A percentile compares a stretch with the other conserved stretches of the same genome.
phyloP scores from a whole-genome alignment of 306 rosid genomes.

The Arachis hypogaea region DNA sequence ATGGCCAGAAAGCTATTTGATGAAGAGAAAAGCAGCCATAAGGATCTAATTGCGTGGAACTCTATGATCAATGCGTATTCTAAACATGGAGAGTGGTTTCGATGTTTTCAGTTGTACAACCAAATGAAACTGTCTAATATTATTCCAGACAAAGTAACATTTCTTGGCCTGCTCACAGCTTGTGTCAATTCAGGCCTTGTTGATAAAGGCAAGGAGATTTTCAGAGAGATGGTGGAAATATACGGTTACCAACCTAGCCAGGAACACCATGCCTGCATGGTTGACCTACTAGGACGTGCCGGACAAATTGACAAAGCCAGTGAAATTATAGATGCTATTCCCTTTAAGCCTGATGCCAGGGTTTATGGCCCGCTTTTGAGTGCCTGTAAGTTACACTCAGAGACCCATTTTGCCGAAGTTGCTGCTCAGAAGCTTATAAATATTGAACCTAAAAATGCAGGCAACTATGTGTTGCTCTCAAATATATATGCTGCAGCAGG shows the following conservation, averaged over 20 bases:
- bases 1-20: slow-evolving; percentile 67
- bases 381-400: slow-evolving; percentile 70
- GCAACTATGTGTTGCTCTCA: slow-evolving; percentile 73
- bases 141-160: slow-evolving; percentile 71
- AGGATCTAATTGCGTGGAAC: slow-evolving; percentile 76
- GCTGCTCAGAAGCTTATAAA: slow-evolving; percentile 76
- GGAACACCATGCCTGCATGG: slow-evolving; percentile 80
- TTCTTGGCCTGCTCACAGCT: slow-evolving; percentile 68
- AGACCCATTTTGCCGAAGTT: slow-evolving; percentile 58
- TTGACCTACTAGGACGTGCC: slow-evolving; percentile 75
- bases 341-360: slow-evolving; percentile 65
- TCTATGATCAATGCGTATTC: slow-evolving; percentile 73
- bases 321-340: slow-evolving; percentile 58
- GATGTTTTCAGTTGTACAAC: slow-evolving; percentile 56
- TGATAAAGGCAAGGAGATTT: slow-evolving; percentile 54
- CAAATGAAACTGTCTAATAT: slow-evolving; percentile 58
- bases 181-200: slow-evolving; percentile 81
- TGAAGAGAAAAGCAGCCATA: slow-evolving; percentile 55
- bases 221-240: slow-evolving; percentile 66
- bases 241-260: slow-evolving; percentile 63
- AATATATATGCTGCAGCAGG: slow-evolving; percentile 88
- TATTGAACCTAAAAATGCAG: slow-evolving; percentile 78
- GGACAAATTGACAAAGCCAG: slow-evolving; percentile 68
- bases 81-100: slow-evolving; percentile 69
- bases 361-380: slow-evolving; percentile 80